Evolutionary conservation across 116 monocot genomes (phyloP).

Genomic region (Phalaenopsis hybrid): DNA sequence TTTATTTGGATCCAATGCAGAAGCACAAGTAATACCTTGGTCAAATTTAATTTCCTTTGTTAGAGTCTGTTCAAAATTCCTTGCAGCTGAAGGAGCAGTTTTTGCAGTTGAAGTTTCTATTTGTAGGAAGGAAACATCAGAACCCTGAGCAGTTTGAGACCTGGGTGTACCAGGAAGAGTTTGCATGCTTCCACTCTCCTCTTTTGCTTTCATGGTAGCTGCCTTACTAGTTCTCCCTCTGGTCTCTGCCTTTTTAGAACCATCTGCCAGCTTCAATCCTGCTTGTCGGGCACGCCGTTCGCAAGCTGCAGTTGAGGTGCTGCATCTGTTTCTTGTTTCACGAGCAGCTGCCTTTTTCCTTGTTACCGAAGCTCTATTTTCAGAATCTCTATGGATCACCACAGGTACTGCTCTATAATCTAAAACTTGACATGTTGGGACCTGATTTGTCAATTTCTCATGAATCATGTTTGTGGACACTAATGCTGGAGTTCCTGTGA

Average conservation of each 20-base stretch:
- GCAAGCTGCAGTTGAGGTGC: conserved; percentile 32
- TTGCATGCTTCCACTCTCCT: conserved; percentile 1
- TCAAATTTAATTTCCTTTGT: neutral
- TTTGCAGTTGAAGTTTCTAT: neutral
- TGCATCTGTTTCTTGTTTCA: conserved; percentile 42
- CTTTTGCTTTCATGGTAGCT: conserved; percentile 1
- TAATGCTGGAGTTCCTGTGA: conserved; percentile 5
- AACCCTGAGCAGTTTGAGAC: neutral
- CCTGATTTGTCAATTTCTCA: conserved; percentile 14
- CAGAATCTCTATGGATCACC: conserved; percentile 29
- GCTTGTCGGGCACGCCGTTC: conserved; percentile 39
- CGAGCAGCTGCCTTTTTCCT: conserved; percentile 76
- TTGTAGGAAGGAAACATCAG: neutral
- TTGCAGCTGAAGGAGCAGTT: neutral
- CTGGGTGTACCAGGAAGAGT: neutral
- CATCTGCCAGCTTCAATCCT: conserved; percentile 31
- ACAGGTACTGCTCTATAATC: conserved; percentile 19
- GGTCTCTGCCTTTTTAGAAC: conserved; percentile 13
- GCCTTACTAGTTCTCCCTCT: conserved; percentile 6
- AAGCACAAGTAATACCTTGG: neutral
- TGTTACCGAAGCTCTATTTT: conserved; percentile 54
- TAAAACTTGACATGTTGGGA: conserved; percentile 19
- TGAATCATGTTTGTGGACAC: conserved; percentile 3
- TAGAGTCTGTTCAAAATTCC: neutral
- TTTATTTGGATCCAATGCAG: neutral